Percentiles rank a stretch among this genome's conserved stretches.
These are phyloP conservation scores for Leccinum variabile DNA, from an alignment of 1,284 basidiomycete species.

Conservation along the genomic window DNA sequence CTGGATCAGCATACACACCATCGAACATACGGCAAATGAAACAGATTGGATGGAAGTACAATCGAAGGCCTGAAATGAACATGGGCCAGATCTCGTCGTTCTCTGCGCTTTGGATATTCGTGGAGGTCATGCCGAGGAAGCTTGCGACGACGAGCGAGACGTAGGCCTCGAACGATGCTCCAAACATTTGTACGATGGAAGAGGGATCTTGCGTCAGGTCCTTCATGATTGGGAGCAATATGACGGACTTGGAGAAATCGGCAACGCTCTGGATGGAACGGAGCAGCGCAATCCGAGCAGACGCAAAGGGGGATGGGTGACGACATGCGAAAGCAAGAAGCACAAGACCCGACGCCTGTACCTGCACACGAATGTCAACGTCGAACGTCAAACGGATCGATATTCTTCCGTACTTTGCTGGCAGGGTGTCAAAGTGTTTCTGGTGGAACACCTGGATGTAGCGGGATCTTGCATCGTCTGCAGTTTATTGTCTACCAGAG, in stretches of 20 bases:
- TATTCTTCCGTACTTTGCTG: constrained; percentile 49
- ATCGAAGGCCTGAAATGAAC: constrained; percentile 46
- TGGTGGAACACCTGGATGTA: constrained; percentile 69
- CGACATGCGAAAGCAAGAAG: constrained; percentile 82
- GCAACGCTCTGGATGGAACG: constrained; percentile 58
- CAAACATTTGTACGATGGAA: constrained; percentile 21
- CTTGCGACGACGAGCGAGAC: constrained; percentile 50
- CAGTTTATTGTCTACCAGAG: constrained; percentile 53
- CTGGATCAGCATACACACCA: constrained; percentile 5
- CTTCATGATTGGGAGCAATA: constrained; percentile 64
- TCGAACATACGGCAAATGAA: neutral
- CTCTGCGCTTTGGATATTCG: constrained; percentile 42
- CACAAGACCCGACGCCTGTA: constrained; percentile 77
- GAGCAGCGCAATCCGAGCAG: constrained; percentile 60
- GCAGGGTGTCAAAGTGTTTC: constrained; percentile 50
- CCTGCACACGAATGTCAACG: constrained; percentile 39
- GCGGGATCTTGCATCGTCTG: constrained; percentile 70
- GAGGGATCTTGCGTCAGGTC: constrained; percentile 37
- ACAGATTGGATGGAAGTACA: constrained; percentile 50
- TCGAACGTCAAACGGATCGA: constrained; percentile 1
- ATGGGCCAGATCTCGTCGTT: constrained; percentile 48
- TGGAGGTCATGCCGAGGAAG: constrained; percentile 51
- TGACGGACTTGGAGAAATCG: constrained; percentile 62
- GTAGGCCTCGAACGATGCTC: constrained; percentile 42
- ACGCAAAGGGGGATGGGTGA: constrained; percentile 55